A percentile compares a stretch with the other conserved stretches of the same genome.
phyloP scores from a whole-genome alignment of 352 stramenopile genomes.

The Pythium phragmiticola region DNA sequence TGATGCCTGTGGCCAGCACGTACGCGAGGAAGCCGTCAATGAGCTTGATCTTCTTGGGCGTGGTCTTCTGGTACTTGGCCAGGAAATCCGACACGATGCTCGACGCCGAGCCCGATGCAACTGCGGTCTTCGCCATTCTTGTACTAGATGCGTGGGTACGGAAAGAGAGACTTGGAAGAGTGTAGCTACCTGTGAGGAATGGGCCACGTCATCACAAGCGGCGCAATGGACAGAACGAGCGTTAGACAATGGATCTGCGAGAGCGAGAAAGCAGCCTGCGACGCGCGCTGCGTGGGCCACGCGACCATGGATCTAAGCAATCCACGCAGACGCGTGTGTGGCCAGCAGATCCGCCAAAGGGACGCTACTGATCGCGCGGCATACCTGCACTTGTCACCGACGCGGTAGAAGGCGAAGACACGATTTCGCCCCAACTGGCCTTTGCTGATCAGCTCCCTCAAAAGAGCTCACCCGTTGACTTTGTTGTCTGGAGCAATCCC shows the following conservation, averaged over 20 bases:
- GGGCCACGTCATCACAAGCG: conserved; percentile 11
- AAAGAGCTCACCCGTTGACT: not conserved
- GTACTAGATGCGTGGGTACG: conserved; percentile 27
- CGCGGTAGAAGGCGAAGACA: conserved; percentile 32
- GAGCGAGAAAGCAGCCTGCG: not conserved
- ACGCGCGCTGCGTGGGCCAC: not conserved
- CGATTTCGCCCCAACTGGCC: conserved; percentile 9
- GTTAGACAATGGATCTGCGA: not conserved
- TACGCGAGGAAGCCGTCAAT: conserved; percentile 91
- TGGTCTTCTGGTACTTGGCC: conserved; percentile 80
- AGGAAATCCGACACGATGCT: conserved; percentile 68
- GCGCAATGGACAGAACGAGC: not conserved
- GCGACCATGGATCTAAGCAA: not conserved
- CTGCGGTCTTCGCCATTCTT: conserved; percentile 30
- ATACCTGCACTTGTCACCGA: conserved; percentile 26
- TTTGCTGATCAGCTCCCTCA: conserved; percentile 15
- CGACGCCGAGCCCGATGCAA: conserved; percentile 17
- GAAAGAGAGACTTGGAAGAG: not conserved
- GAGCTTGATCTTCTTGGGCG: conserved; percentile 87
- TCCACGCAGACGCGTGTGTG: not conserved
- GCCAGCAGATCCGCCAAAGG: not conserved
- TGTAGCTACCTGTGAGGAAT: not conserved
- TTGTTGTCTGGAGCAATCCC: conserved; percentile 3
- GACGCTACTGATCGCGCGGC: not conserved
- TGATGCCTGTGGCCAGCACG: conserved; percentile 81